Base-by-base conservation (phyloP, 2,329 filamentous ascomycete species). In the Colletotrichum sojae region DNA sequence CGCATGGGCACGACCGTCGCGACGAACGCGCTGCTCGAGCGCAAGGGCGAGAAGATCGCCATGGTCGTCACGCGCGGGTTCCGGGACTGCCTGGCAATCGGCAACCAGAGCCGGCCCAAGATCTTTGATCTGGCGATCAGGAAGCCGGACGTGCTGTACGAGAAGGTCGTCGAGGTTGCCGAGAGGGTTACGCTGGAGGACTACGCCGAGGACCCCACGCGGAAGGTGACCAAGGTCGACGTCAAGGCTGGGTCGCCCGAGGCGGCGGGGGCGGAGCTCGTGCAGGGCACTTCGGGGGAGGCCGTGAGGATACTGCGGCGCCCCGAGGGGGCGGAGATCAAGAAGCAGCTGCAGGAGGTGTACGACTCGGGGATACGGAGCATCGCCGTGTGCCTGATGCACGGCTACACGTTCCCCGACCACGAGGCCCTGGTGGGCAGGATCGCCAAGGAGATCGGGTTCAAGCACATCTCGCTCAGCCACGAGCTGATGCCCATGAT, bases 1-100 rank as follows among this genome's bases (percentile, higher is more conserved):
- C 91, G 95, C 55, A 98, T 98, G 95, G 95, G 95, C 52, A 98
- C 95, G 1, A 98, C 95, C 0, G 94, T 98, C 13, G 95, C 95
- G 10, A 98, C 95, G 0, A 98, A 98, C 79, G 95, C 95, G 0
- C 82, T 98, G 64, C 85, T 98, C 2, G 95, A 98, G 80, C 86
- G 95, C 67, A 97, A 97, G 80, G 95, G 95, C 55, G 94, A 97
- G 82, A 90, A 89, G 73, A 95, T 96, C 76, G 94, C 93, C 15
- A 87, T 98, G 80, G 89, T 97, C 1, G 93, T 97, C 12, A 97
- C 94, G 1, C 91, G 90, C 73, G 95, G 95, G 0, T 97, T 97
- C 84, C 91, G 90, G 73, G 94, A 98, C 78, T 97, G 94, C 74
- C 83, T 97, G 25, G 88, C 91, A 60, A 98, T 98, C 77, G 95